Conservation (phyloP, 2,329 filamentous ascomycete genomes). For the Penicillium palitans region DNA sequence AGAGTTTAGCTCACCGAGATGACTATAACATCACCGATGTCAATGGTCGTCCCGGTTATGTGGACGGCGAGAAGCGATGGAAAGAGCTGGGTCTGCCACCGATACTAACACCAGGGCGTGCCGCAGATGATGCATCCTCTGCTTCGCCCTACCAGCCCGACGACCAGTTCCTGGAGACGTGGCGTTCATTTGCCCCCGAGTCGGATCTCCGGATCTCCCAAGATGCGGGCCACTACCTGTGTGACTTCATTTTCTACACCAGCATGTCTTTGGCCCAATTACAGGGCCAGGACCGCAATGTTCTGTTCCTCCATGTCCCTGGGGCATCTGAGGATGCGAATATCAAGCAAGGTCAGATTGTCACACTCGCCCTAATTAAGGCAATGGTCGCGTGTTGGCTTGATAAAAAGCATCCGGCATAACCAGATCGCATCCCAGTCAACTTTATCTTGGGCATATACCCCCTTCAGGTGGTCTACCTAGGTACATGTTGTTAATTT, state of each 20-base stretch:
- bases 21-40: constrained; percentile 71
- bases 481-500: background rate
- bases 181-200: constrained; percentile 35
- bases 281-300: constrained; percentile 42
- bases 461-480: background rate
- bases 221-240: constrained; percentile 71
- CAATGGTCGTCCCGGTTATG: constrained; percentile 53
- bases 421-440: background rate
- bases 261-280: constrained; percentile 54
- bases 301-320: constrained; percentile 74
- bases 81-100: constrained; percentile 52
- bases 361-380: constrained; percentile 47
- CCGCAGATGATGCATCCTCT: constrained; percentile 10
- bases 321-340: constrained; percentile 54
- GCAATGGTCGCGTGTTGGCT: constrained; percentile 45
- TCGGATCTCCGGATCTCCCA: constrained; percentile 59
- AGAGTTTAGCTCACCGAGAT: constrained; percentile 68
- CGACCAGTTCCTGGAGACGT: constrained; percentile 35
- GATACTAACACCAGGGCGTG: constrained; percentile 55
- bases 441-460: background rate
- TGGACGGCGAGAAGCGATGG: constrained; percentile 53
- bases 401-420: constrained; percentile 23
- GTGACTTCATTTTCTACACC: constrained; percentile 76
- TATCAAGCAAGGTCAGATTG: constrained; percentile 41
- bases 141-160: constrained; percentile 33